Base-by-base conservation (phyloP, 176 grass and related monocot genomes). In the Cenchrus purpureus region DNA sequence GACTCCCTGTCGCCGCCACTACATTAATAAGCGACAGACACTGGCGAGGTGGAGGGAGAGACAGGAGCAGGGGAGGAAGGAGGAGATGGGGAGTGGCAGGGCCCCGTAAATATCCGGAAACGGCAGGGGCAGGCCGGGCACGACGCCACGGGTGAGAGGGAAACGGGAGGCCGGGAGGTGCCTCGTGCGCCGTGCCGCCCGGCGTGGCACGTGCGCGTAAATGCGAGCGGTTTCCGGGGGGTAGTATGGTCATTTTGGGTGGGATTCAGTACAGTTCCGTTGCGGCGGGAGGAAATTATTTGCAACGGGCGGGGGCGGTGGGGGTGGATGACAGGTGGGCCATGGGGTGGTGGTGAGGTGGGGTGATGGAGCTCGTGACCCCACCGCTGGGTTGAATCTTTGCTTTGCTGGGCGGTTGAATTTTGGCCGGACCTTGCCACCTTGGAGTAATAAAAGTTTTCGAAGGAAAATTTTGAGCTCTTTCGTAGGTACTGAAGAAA, bases 121-220 rank as follows among this genome's bases (percentile, higher is more conserved):
- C 25, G 10, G 28, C 7, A 29, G 71, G 84, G 58, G 28, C 1
- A 4, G 20, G 9, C 4, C 32, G 34, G 22, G 69, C 19, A 42
- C 25, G 9, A 34, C 34, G 1, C 34, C 62, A 5, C 48, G 40
- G 16, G 81, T 29, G 75, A 0, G 34, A 34, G 75, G 75, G 81
- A 13, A 19, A 34, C 76, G 54, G 67, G 46, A 45, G 69, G 11
- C 16, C 16, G 31, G 11, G 57, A 8, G 17, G 20, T 15, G 4
- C 89, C 59, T 83, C 79, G 91, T 65, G 37, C 25, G 28, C 44
- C 9, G 83, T 70, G 83, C 87, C 74, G 16, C 19, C 54, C 68
- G 8, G 10, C 65, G 57, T 71, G 73, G 83, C 65, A 76, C 3
- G 34, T 13, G 14, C 5, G 55, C 6, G 80, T 79, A 37, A 34